phyloP scores from a whole-genome alignment of 176 grass and related monocot species.

The Microstegium vimineum region DNA sequence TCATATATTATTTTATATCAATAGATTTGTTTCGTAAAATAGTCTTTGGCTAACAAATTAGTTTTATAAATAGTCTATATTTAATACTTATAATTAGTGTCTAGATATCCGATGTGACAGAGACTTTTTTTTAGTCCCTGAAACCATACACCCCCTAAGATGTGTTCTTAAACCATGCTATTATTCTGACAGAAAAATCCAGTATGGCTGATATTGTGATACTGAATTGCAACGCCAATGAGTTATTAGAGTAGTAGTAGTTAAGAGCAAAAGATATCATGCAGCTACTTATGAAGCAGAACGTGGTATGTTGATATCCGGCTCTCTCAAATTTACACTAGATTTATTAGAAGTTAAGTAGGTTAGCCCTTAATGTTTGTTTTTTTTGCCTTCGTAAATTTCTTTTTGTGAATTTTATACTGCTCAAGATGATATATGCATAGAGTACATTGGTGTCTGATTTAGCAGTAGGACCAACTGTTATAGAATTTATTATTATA shows the following conservation, averaged over 20 bases:
- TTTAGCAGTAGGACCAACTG: not conserved
- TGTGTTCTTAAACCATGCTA: not conserved
- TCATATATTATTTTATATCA: too few relatives aligned
- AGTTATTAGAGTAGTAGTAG: not conserved
- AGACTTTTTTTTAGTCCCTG: too few relatives aligned
- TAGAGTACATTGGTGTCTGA: too few relatives aligned
- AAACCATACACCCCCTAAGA: too few relatives aligned
- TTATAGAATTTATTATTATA: not conserved
- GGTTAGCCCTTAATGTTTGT: not conserved
- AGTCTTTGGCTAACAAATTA: too few relatives aligned
- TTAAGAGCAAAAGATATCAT: not conserved
- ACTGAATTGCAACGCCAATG: not conserved
- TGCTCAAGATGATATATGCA: not conserved
- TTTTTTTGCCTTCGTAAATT: not conserved
- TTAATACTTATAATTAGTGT: too few relatives aligned
- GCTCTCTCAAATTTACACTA: not conserved
- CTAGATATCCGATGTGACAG: too few relatives aligned
- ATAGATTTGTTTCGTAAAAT: too few relatives aligned
- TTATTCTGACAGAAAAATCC: not conserved
- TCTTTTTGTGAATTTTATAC: not conserved
- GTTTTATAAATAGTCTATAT: too few relatives aligned
- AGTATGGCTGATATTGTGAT: not conserved
- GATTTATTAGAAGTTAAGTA: not conserved
- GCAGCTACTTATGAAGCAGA: not conserved
- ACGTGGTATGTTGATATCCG: not conserved